phyloP scores from a whole-genome alignment of 306 rosid species.

The Sicyos edulis region DNA sequence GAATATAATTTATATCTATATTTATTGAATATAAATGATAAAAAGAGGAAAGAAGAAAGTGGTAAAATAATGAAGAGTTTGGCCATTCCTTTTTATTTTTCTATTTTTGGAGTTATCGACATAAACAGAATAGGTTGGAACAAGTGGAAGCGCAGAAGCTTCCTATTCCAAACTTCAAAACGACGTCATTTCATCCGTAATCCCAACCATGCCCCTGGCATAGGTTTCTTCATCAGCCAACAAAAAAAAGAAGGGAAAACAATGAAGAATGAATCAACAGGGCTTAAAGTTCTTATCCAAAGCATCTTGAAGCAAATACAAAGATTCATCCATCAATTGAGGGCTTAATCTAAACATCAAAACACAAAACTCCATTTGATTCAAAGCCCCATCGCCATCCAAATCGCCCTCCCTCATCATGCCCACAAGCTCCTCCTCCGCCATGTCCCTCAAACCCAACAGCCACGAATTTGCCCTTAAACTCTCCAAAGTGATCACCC shows the following conservation, averaged over 20 bases:
- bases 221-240: neutral
- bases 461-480: conserved; percentile 49
- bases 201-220: neutral
- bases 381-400: conserved; percentile 71
- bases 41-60: neutral
- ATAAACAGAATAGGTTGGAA: neutral
- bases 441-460: conserved; percentile 55
- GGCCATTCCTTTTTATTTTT: neutral
- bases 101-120: neutral
- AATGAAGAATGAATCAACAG: neutral
- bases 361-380: conserved; percentile 87
- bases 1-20: too few relatives aligned
- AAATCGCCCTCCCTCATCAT: conserved; percentile 76
- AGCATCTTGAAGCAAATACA: conserved; percentile 59
- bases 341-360: conserved; percentile 95
- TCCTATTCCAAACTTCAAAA: neutral
- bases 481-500: conserved; percentile 68
- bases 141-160: neutral
- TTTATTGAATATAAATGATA: neutral
- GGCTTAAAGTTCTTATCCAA: conserved; percentile 30
- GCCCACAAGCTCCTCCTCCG: conserved; percentile 66
- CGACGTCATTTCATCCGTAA: neutral
- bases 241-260: neutral
- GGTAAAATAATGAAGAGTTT: neutral
- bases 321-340: conserved; percentile 61